Evolutionary conservation across 2,329 filamentous ascomycete genomes (phyloP), one percentile per base, ranked within the genome.

Genomic region (Verticillium alfalfae): DNA sequence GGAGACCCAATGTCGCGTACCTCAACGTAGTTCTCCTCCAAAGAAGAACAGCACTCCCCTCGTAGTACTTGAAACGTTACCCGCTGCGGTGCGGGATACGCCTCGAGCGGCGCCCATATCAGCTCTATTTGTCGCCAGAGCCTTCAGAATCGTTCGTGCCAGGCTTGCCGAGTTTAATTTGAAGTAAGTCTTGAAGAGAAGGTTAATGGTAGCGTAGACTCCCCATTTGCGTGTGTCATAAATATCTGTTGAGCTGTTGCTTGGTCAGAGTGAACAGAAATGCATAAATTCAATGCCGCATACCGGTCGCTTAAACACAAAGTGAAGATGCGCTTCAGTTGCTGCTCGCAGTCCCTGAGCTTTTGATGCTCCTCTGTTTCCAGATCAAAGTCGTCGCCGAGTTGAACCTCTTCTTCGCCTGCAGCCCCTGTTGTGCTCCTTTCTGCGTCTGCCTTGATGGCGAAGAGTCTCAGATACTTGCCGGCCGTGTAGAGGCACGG

Each of bases 151-250:
- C 67, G 95, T 97, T 72, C 95, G 93, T 18, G 89, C 96, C 22
- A 98, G 81, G n/a, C 87, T 88, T 62, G 96, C 89, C 38, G 90
- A 91, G 76, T 96, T 97, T 65, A 98, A 81, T 79, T 92, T 96
- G 81, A 99, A 99, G 75, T 98, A 97, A 1, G 93, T 98, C 77
- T 98, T 98, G 85, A 99, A 99, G 15, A 97, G 82, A 8, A 99
- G 84, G 72, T 97, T 98, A 70, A 93, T 92, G 66, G 94, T 89
- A 74, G 93, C 93, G 79, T 99, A 99, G 57, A 97, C 91, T 7
- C 92, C 96, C 95, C 95, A 99, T 84, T 98, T 99, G 60, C 95
- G 88, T 9, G 94, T 97, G 69, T 96, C 90, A 70, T 93, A 88
- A 55, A 97, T 80, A 15, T 90, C 88, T 64, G 91, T 90, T 52